Evolutionary conservation across 2,329 filamentous ascomycete species (phyloP).

Genomic region (Thermoascus crustaceus): DNA sequence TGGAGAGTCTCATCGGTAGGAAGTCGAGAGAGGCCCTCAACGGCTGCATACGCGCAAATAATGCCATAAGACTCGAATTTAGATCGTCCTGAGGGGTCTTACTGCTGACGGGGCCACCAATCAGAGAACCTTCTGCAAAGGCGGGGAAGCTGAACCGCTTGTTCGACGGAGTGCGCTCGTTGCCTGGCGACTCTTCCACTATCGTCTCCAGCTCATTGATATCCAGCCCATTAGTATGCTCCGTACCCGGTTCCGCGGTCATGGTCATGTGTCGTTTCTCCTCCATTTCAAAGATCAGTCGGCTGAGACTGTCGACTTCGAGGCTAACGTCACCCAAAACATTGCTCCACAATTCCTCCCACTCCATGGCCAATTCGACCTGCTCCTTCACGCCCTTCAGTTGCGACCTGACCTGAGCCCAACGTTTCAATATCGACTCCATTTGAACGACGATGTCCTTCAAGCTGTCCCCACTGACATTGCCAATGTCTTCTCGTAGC

Average conservation of each 20-base stretch:
- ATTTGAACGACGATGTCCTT: constrained; percentile 74
- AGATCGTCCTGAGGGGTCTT: constrained; percentile 64
- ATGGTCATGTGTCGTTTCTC: constrained; percentile 77
- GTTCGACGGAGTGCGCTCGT: constrained; percentile 46
- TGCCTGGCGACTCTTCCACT: constrained; percentile 69
- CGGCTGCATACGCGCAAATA: constrained; percentile 94
- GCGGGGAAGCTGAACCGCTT: constrained; percentile 60
- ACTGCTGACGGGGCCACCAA: constrained; percentile 34
- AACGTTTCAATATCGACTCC: constrained; percentile 76
- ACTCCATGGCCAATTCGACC: constrained; percentile 96
- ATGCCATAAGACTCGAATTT: constrained; percentile 72
- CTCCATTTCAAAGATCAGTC: constrained; percentile 94
- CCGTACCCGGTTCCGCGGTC: constrained; percentile 55
- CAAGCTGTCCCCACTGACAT: constrained; percentile 63
- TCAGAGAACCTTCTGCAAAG: constrained; percentile 44
- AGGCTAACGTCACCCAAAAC: constrained; percentile 88
- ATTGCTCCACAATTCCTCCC: constrained; percentile 93
- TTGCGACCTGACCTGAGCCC: constrained; percentile 70
- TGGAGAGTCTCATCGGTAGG: constrained; percentile 83
- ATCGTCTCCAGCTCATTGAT: constrained; percentile 89
- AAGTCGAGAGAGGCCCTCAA: constrained; percentile 90
- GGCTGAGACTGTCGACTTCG: constrained; percentile 71
- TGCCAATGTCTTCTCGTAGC: constrained; percentile 63
- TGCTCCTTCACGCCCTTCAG: constrained; percentile 76
- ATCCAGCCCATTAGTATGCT: constrained; percentile 51